Conservation (phyloP, 352 stramenopile genomes). For the Pythium sukuiense region DNA sequence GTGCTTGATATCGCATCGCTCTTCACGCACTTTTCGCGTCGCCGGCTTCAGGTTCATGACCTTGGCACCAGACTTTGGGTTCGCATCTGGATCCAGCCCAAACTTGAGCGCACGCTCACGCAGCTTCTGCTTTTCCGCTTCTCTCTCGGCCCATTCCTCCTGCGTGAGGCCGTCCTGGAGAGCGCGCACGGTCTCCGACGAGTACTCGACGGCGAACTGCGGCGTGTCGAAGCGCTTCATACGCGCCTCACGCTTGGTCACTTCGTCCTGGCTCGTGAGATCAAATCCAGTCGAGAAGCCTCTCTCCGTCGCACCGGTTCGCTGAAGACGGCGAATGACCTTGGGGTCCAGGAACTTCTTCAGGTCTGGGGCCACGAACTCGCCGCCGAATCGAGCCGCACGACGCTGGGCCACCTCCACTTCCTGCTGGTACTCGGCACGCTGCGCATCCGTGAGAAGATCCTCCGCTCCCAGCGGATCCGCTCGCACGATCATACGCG, state of each 20-base stretch:
- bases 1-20: slow-evolving; percentile 59
- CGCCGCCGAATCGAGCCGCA: slow-evolving; percentile 62
- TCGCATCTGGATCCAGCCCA: slow-evolving; percentile 47
- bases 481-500: slow-evolving; percentile 53
- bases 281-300: slow-evolving; percentile 78
- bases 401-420: slow-evolving; percentile 47
- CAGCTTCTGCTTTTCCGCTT: slow-evolving; percentile 62
- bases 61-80: slow-evolving; percentile 27
- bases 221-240: slow-evolving; percentile 83
- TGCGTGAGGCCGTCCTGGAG: slow-evolving; percentile 67
- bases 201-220: slow-evolving; percentile 69
- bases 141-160: slow-evolving; percentile 64
- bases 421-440: slow-evolving; percentile 46
- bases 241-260: slow-evolving; percentile 64
- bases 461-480: slow-evolving; percentile 61
- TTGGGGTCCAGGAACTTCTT: slow-evolving; percentile 83
- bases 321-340: slow-evolving; percentile 72
- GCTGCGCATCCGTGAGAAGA: slow-evolving; percentile 57
- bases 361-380: slow-evolving; percentile 56
- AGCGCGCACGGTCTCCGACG: slow-evolving; percentile 56
- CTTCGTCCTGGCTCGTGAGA: slow-evolving; percentile 59
- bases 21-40: slow-evolving; percentile 53
- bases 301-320: slow-evolving; percentile 54
- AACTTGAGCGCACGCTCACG: slow-evolving; percentile 75
- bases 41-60: slow-evolving; percentile 35